Percentiles rank a stretch among this genome's conserved stretches.
phyloP scores from a whole-genome alignment of 192 early-diverging fungal genomes.

The Coemansia sp. region DNA sequence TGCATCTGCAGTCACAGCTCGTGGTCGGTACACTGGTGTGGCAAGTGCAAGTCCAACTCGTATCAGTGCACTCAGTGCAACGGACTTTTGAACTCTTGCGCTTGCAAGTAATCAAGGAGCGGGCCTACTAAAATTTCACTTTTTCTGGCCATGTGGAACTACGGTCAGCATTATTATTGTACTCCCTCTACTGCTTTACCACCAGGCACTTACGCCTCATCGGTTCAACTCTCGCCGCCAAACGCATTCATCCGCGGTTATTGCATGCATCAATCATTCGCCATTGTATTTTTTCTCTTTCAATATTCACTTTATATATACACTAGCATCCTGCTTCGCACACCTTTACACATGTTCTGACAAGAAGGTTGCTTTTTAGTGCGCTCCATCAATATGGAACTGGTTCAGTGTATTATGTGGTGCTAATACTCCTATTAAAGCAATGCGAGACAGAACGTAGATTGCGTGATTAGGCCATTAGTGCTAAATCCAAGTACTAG shows the following conservation, averaged over 20 bases:
- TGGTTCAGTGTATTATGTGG: not conserved
- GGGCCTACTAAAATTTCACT: not conserved
- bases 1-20: conserved; percentile 48
- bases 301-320: not conserved
- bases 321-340: not conserved
- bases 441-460: not conserved
- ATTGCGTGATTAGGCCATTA: not conserved
- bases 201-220: not conserved
- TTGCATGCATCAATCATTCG: conserved; percentile 1
- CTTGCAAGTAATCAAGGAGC: conserved; percentile 25
- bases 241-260: conserved; percentile 4
- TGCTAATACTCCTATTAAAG: not conserved
- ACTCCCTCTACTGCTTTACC: not conserved
- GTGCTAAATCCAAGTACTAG: not conserved
- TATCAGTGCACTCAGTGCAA: conserved; percentile 55
- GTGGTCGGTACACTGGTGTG: conserved; percentile 56
- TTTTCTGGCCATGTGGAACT: not conserved
- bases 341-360: not conserved
- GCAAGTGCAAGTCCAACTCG: conserved; percentile 39
- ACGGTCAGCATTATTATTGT: not conserved
- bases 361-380: not conserved
- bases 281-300: conserved; percentile 5
- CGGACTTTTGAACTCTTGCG: conserved; percentile 36
- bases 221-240: not conserved
- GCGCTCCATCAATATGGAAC: not conserved